These are phyloP conservation scores for Trichoderma asperellum DNA, from an alignment of 2,329 filamentous ascomycete species.

Conservation along the genomic window DNA sequence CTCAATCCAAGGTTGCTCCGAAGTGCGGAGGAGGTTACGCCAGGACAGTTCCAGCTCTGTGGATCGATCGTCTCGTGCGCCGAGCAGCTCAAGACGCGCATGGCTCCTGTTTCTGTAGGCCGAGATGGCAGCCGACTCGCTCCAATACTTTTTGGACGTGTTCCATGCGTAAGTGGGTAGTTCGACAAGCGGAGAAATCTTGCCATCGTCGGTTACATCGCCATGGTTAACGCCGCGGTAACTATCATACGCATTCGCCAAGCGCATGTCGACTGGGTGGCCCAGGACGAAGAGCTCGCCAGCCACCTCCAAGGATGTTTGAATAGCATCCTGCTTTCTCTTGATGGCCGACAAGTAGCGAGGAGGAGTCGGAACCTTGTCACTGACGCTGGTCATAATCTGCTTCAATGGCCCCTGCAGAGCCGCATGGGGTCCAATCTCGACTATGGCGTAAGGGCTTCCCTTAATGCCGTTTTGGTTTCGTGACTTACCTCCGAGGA, in stretches of 20 bases:
- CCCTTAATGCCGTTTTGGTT: not conserved
- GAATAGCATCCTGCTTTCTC: not conserved
- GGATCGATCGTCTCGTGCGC: conserved; percentile 35
- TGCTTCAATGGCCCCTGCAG: conserved; percentile 22
- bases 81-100: conserved; percentile 46
- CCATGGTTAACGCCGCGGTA: not conserved
- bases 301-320: not conserved
- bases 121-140: conserved; percentile 37
- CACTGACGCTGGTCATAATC: not conserved
- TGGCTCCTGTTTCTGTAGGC: conserved; percentile 39
- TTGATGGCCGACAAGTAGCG: not conserved
- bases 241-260: not conserved
- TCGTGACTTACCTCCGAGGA: not conserved
- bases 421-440: conserved; percentile 34
- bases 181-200: conserved; percentile 1
- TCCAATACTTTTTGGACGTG: conserved; percentile 41
- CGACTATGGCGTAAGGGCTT: conserved; percentile 28
- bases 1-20: conserved; percentile 38
- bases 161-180: conserved; percentile 46
- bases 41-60: conserved; percentile 34
- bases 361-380: not conserved
- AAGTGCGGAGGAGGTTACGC: conserved; percentile 32
- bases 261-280: not conserved
- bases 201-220: not conserved
- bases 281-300: not conserved